Evolutionary conservation across 1,139 yeast species (phyloP), one percentile per base, ranked within the genome.

Genomic region (Taiozyma sp.): DNA sequence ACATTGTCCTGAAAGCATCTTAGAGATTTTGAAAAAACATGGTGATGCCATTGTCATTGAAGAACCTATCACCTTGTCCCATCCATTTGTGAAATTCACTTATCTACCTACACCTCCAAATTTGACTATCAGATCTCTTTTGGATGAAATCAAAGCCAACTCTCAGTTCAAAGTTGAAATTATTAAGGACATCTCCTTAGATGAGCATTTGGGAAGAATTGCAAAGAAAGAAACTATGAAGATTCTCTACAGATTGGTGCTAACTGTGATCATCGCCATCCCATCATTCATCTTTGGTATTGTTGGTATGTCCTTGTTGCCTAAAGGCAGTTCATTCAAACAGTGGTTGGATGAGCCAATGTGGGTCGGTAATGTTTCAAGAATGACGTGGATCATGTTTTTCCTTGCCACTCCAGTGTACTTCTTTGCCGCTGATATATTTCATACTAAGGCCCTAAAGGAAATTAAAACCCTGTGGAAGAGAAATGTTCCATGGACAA

Each of bases 221-320:
- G 75, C 87, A 4, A 68, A 65, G 43, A 61, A 64, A 28, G 92
- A 85, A 61, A 75, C 81, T 10, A 50, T 63, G 40, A 71, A 70
- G 32, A 74, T 87, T 13, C 67, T 73, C 1, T 62, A 65, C 23
- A 72, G 91, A 48, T 70, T 87, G 39, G 55, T 68, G 0, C 63
- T 83, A 9, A 76, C 89, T 0, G 69, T 79, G 0, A 51, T 76
- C 0, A 67, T 81, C 47, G 86, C 87, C 1, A 76, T 87, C 32
- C 93, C 93, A 0, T 83, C 93, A 0, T 83, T 85, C 58, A 63
- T 83, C 3, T 75, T 86, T 58, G 92, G 90, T 0, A 75, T 87
- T 42, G 82, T 86, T 16, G 84, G 81, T 8, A 84, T 84, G 89
- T 75, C 84, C 8, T 68, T 86, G 47, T 64, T 83, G n/a, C 78